Base-by-base conservation (phyloP, 331 rosid species). In the Pyrus hybrid region DNA sequence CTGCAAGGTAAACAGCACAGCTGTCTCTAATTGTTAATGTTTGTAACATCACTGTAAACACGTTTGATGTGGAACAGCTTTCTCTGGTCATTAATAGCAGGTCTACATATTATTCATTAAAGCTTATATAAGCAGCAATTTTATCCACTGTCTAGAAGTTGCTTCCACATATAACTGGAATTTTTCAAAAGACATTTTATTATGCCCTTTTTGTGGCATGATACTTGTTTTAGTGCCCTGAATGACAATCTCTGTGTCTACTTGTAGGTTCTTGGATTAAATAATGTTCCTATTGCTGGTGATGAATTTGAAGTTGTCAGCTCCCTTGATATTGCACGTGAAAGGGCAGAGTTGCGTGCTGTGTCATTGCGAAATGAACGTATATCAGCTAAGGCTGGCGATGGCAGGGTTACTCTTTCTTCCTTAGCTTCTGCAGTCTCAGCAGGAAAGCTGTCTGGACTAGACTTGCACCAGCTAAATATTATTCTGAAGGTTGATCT, bases 391-490 rank as follows among this genome's bases (percentile, higher is more conserved):
- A 95, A 95, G 92, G 96, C 97, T 70, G 99, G 99, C 30, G 97
- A 95, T 85, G 99, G 99, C 80, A 92, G 88, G 84, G 68, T 95
- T 76, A 95, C 99, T 28, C 99, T 95, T 77, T 95, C 97, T 77
- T 95, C 97, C 67, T 90, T 92, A 77, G 99, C 99, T 79, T 92
- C 99, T 49, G 99, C 99, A 61, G 93, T 95, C 77, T 89, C 97
- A 35, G 66, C 93, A 20, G 91, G 96, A 76, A 90, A 84, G 89
- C 91, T 85, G 72, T 73, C 97, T 78, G 99, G 99, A 63, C 30
- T 95, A 74, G 99, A 95, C 86, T 88, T 95, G 87, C 99, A 95
- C 86, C 97, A 95, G 81, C 87, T 95, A 63, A 95, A 92, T 86
- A 72, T 95, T 25, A 81, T 95, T 72, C 81, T 95, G 92, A 95